These are phyloP conservation scores for Chiua sp. DNA, from an alignment of 1,284 basidiomycete species.

Conservation along the genomic window DNA sequence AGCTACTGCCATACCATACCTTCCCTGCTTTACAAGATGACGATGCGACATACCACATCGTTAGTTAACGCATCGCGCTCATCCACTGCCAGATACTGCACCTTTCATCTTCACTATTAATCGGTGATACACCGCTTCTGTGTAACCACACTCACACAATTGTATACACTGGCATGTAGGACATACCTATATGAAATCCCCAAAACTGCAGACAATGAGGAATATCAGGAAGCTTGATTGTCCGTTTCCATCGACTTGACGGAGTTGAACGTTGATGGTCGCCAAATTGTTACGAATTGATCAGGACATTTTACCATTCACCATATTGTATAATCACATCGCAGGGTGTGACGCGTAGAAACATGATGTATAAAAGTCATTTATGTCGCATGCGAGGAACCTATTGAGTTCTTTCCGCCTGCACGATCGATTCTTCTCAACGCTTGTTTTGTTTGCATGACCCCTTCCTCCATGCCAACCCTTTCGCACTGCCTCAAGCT, in stretches of 20 bases:
- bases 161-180: not conserved
- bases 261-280: not conserved
- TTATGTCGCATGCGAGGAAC: not conserved
- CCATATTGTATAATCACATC: not conserved
- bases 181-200: constrained; percentile 1
- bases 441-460: constrained; percentile 53
- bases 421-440: constrained; percentile 43
- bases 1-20: no score
- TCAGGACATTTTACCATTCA: not conserved
- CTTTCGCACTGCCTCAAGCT: constrained; percentile 55
- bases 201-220: not conserved
- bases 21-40: no score
- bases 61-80: no score
- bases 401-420: constrained; percentile 2
- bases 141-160: not conserved
- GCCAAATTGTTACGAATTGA: not conserved
- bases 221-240: not conserved
- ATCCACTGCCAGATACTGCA: no score
- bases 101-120: no score
- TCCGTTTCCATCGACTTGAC: not conserved
- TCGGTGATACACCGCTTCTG: not conserved
- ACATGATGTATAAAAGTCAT: not conserved
- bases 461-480: constrained; percentile 57
- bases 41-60: no score
- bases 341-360: no score